Evolutionary conservation across 2,329 filamentous ascomycete genomes (phyloP).

Genomic region (Fusarium sp.): DNA sequence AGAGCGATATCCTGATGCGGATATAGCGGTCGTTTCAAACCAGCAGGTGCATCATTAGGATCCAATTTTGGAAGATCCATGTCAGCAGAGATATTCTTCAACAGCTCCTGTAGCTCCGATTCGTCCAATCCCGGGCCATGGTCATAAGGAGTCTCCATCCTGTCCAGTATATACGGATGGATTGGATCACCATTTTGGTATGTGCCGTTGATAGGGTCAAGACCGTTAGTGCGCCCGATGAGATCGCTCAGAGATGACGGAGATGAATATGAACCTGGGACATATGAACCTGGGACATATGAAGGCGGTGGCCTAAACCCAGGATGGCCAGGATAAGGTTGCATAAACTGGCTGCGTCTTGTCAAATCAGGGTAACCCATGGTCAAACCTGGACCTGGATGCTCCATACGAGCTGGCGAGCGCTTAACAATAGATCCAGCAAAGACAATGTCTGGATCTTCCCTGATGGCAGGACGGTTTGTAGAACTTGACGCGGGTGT

Average conservation of each 20-base stretch:
- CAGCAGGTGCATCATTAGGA: conserved; percentile 76
- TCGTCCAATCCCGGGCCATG: conserved; percentile 58
- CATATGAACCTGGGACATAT: not conserved
- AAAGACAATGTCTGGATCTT: conserved; percentile 21
- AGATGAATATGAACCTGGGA: conserved; percentile 13
- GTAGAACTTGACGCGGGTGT: not conserved
- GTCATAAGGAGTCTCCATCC: conserved; percentile 49
- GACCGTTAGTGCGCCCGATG: conserved; percentile 55
- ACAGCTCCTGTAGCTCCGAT: conserved; percentile 77
- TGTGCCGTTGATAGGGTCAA: conserved; percentile 54
- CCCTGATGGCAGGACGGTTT: not conserved
- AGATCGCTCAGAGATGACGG: conserved; percentile 50
- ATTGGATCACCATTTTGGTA: conserved; percentile 57
- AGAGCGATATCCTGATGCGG: conserved; percentile 87
- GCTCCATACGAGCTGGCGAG: conserved; percentile 10
- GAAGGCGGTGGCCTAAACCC: not conserved
- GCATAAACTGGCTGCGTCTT: not conserved
- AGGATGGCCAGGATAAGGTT: conserved; percentile 1
- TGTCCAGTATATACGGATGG: conserved; percentile 50
- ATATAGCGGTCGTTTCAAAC: conserved; percentile 77
- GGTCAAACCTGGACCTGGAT: conserved; percentile 7
- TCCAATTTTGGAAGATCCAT: conserved; percentile 72
- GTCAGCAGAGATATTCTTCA: conserved; percentile 81
- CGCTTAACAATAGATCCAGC: conserved; percentile 11
- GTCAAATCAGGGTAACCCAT: conserved; percentile 27